These are phyloP conservation scores for Raffaelea arxii DNA, from an alignment of 2,329 filamentous ascomycete genomes.

Conservation along the genomic window DNA sequence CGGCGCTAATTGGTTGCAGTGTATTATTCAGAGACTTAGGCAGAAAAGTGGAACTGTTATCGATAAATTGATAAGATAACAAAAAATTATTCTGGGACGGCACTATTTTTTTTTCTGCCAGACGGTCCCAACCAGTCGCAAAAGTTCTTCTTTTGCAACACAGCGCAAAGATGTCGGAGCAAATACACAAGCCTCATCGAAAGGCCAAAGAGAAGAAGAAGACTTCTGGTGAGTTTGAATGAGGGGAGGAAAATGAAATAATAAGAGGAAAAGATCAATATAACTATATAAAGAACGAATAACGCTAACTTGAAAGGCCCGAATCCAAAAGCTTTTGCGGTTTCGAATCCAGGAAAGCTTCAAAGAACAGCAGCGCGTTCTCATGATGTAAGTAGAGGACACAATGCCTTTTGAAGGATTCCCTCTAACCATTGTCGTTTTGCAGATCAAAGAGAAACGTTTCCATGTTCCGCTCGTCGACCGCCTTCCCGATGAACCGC, in stretches of 20 bases:
- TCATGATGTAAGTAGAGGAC: slow-evolving; percentile 45
- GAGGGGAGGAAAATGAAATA: no score
- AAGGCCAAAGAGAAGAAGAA: slow-evolving; percentile 82
- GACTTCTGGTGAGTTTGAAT: slow-evolving; percentile 43
- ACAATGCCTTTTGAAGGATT: background rate
- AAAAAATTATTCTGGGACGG: slow-evolving; percentile 5
- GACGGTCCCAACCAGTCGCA: slow-evolving; percentile 1
- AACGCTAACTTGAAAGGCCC: slow-evolving; percentile 38
- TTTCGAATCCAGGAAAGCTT: slow-evolving; percentile 70
- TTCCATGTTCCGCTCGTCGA: slow-evolving; percentile 96
- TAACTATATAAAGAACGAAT: background rate
- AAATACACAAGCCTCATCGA: slow-evolving; percentile 76
- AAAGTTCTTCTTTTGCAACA: slow-evolving; percentile 5
- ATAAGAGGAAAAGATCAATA: background rate
- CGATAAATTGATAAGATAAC: slow-evolving; percentile 10
- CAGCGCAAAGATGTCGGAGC: slow-evolving; percentile 61
- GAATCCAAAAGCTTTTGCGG: slow-evolving; percentile 88
- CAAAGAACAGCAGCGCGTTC: slow-evolving; percentile 65
- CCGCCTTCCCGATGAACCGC: slow-evolving; percentile 87
- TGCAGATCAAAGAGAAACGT: slow-evolving; percentile 83
- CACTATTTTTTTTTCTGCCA: background rate
- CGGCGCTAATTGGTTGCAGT: background rate
- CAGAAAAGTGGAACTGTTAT: background rate
- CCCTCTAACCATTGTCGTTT: background rate
- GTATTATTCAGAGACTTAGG: background rate